Evolutionary conservation across 2,329 filamentous ascomycete genomes (phyloP), one percentile per base, ranked within the genome.

Genomic region (Pseudocercospora cruenta): DNA sequence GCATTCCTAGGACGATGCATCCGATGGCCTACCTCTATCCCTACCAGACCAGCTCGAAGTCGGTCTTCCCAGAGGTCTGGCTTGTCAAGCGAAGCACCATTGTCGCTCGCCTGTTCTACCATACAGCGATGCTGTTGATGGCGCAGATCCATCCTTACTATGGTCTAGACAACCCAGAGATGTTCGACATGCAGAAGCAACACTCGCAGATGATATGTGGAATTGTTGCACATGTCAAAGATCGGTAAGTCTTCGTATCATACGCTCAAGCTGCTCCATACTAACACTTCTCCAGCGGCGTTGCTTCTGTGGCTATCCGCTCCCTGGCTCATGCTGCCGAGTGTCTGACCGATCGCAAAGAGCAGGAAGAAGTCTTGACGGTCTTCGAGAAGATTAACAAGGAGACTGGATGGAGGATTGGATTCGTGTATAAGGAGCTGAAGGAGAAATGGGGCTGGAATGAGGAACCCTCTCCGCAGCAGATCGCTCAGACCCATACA

Each of bases 181-280:
- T 94, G 87, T 86, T 86, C 55, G 83, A 85, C 4, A 85, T 91
- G 74, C 89, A 91, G 72, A 83, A 90, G 58, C 87, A 88, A 67
- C 92, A 97, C 75, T 90, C 93, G 0, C 90, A 91, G 71, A 90
- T 94, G 76, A 90, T 96, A 24, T 97, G 94, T 75, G 94, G 94
- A 14, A 96, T 98, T 68, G 89, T 92, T 24, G 91, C 92, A 2
- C 93, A 96, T 75, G 88, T 90, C 60, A 91, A 93, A 73, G 93
- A 96, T 75, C 85, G 87, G 83, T 86, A 75, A 72, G 80, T 75
- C 10, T 7, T n/a, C 16, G 16, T 0, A 2, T 9, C 6, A 36
- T 12, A 36, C 10, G 28, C 55, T 45, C 9, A 21, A 8, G 10
- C 2, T 12, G 12, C 21, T 55, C 19, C 67, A n/a, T 69, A 61